Conservation (phyloP, 1,284 basidiomycete species). For the Puccinia brachypodii region DNA sequence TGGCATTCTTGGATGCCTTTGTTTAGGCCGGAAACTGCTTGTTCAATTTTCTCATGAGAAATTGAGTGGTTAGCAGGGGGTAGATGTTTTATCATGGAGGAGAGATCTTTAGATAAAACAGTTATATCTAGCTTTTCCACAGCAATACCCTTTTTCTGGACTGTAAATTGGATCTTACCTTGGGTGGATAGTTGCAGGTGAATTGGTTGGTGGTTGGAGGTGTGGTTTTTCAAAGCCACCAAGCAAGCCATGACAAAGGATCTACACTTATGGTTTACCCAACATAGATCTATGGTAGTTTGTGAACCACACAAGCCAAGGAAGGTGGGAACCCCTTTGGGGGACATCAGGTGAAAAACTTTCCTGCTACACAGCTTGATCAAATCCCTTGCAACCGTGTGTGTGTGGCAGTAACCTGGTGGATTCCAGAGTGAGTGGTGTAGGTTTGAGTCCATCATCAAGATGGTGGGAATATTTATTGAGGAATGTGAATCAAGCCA, state of each 20-base stretch:
- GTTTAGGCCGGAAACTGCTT: not conserved
- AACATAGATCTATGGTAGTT: constrained; percentile 5
- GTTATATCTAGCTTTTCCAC: not conserved
- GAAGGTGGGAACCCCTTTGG: not conserved
- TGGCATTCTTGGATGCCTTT: not conserved
- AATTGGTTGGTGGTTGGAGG: constrained; percentile 34
- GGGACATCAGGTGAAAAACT: not conserved
- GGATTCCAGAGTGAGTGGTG: constrained; percentile 18
- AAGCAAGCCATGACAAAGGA: not conserved
- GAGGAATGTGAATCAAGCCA: not conserved
- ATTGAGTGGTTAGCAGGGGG: not conserved
- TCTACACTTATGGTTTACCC: not conserved
- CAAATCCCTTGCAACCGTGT: not conserved
- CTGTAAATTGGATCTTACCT: not conserved
- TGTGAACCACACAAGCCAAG: too few species aligned
- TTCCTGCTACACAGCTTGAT: constrained; percentile 2
- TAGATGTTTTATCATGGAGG: not conserved
- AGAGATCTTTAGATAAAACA: not conserved
- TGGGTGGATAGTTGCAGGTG: not conserved
- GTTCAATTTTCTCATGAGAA: not conserved
- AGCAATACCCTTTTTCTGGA: not conserved
- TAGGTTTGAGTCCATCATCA: constrained; percentile 25
- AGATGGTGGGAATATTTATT: not conserved
- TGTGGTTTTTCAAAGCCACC: constrained; percentile 6
- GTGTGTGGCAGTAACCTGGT: not conserved